phyloP scores from a whole-genome alignment of 164 flowering plant species.

The Annona cherimola region DNA sequence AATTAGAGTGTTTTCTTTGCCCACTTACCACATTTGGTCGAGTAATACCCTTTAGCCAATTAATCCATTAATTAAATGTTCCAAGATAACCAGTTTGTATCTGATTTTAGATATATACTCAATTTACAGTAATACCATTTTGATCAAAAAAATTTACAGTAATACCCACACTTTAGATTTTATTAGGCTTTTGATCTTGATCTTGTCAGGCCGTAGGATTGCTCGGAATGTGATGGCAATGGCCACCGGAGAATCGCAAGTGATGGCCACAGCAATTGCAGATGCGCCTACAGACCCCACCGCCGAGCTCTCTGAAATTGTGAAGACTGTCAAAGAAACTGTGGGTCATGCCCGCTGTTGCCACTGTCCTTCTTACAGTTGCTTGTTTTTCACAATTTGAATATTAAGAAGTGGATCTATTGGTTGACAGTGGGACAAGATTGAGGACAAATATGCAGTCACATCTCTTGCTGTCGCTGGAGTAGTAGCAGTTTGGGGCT shows the following conservation, averaged over 20 bases:
- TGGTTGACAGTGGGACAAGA: conserved; percentile 79
- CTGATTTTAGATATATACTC: background rate
- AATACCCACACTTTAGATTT: background rate
- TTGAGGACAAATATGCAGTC: conserved; percentile 94
- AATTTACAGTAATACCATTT: no score
- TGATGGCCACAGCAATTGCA: conserved; percentile 20
- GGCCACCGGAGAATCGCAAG: conserved; percentile 67
- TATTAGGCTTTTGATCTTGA: background rate
- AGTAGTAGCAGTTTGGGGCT: conserved; percentile 52
- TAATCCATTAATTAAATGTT: no score
- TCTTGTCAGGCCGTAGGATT: conserved; percentile 59
- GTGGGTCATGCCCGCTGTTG: conserved; percentile 31
- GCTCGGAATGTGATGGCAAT: conserved; percentile 64
- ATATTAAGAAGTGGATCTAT: conserved; percentile 8
- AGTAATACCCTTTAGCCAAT: no score
- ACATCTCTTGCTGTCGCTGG: conserved; percentile 64
- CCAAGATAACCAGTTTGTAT: no score
- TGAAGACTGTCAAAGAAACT: conserved; percentile 54
- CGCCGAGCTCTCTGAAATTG: conserved; percentile 58
- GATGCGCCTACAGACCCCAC: conserved; percentile 38
- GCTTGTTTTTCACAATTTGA: background rate
- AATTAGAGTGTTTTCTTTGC: no score
- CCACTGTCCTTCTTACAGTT: background rate
- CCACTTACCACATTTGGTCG: no score
- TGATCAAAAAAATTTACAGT: background rate